Percentiles rank a stretch among this genome's conserved stretches.
Conservation (phyloP, 73 alveolate genomes). For the Blepharisma japonicum region DNA sequence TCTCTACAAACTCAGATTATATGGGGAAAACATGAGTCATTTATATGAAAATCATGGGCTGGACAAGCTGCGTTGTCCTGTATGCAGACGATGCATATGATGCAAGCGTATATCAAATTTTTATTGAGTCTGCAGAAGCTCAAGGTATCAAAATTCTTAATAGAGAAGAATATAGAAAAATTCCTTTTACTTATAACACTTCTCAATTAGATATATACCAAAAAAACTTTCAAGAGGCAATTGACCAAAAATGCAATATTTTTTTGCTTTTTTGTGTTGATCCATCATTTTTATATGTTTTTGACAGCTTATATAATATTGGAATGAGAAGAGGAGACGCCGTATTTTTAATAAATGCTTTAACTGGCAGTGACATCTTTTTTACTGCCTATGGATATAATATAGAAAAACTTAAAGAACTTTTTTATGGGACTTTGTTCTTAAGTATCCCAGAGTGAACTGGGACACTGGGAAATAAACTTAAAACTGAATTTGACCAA, state of each 20-base stretch:
- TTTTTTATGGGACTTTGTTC: neutral
- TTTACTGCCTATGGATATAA: neutral
- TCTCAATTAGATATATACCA: neutral
- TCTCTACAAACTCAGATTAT: neutral
- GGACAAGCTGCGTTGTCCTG: neutral
- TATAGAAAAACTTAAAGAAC: neutral
- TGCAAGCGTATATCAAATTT: neutral
- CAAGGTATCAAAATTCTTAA: slow-evolving; percentile 12
- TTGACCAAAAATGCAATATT: neutral
- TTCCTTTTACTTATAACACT: neutral
- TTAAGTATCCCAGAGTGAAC: neutral
- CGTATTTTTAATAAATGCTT: neutral
- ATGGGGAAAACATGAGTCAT: neutral
- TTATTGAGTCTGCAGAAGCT: neutral
- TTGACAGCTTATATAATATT: neutral
- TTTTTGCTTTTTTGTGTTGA: neutral
- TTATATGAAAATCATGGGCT: neutral
- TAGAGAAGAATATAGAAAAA: neutral
- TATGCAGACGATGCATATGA: slow-evolving; percentile 4
- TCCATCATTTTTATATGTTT: neutral
- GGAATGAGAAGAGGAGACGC: slow-evolving; percentile 23
- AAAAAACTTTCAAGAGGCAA: neutral
- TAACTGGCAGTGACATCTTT: neutral
- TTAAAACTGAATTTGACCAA: no score
- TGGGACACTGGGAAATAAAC: neutral